Evolutionary conservation across 306 rosid species (phyloP), one percentile per base, ranked within the genome.

Genomic region (Sphenostylis stenocarpa): DNA sequence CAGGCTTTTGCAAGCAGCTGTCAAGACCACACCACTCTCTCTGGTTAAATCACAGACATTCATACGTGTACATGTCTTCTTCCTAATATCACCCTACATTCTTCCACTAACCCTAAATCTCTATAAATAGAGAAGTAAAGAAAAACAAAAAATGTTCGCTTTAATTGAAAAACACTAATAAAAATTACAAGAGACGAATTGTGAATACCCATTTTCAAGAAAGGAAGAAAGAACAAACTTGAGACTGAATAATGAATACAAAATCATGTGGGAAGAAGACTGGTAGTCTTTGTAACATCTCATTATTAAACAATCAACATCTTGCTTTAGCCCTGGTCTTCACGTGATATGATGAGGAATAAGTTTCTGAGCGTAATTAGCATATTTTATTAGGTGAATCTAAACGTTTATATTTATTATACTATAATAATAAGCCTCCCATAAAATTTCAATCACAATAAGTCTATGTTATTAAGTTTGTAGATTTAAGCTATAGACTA

Each of bases 301-400:
- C 74, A 72, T 85, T 78, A 87, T 80, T 77, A 84, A 60, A 69
- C 85, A 84, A 45, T 81, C 83, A 83, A 70, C 67, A 28, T 76
- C 48, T 77, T 55, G 45, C 72, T 51, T 43, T 77, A 65, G 38
- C 75, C 61, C 47, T 43, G 60, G 78, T 83, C 85, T 70, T 70
- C 93, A 73, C 87, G 79, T 82, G 85, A 83, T 68, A 72, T 67
- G 41, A 13, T 57, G 31, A 72, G 57, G 6, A 71, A 71, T n/a
- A 77, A 44, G 41, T 55, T 56, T 63, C 16, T 34, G 19, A 6
- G n/a, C 9, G 3, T n/a, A 69, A 60, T 51, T 20, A 29, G 21
- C 49, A 34, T 65, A 66, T 71, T 77, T 56, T 65, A 65, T 77
- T 77, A 72, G 52, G 75, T 77, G 76, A 72, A 72, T 77, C 72